Conservation (phyloP, 352 stramenopile genomes). For the Nothophytophthora sp. region DNA sequence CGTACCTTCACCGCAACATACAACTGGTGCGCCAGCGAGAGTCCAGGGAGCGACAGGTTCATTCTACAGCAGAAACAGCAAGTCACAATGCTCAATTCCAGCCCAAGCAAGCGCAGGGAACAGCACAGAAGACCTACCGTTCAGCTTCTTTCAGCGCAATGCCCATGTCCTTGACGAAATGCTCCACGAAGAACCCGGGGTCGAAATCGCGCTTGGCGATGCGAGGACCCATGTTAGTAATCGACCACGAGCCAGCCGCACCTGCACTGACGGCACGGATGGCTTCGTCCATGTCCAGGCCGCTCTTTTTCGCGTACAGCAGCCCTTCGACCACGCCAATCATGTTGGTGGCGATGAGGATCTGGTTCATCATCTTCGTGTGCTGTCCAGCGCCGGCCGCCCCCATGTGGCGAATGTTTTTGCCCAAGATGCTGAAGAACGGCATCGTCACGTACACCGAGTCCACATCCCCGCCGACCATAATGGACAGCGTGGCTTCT, state of each 20-base stretch:
- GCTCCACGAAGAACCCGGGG: constrained; percentile 91
- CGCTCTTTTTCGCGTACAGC: constrained; percentile 87
- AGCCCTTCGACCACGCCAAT: constrained; percentile 89
- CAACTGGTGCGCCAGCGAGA: constrained; percentile 85
- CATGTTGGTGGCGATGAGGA: constrained; percentile 88
- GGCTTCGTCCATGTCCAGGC: constrained; percentile 87
- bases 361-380: constrained; percentile 94
- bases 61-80: constrained; percentile 44
- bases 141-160: constrained; percentile 89
- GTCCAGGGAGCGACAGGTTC: constrained; percentile 82
- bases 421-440: constrained; percentile 89
- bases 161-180: constrained; percentile 92
- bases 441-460: constrained; percentile 81
- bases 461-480: constrained; percentile 89
- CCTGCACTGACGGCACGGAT: constrained; percentile 86
- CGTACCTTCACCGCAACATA: constrained; percentile 83
- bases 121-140: constrained; percentile 26
- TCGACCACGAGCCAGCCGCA: constrained; percentile 88
- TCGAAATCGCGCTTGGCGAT: constrained; percentile 90
- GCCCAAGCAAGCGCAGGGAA: neutral
- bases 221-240: constrained; percentile 88
- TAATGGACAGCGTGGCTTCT: constrained; percentile 89
- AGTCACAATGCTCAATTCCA: neutral
- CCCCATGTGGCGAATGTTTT: constrained; percentile 90
- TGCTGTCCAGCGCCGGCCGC: constrained; percentile 80